Evolutionary conservation across 2,329 filamentous ascomycete genomes (phyloP).

Genomic region (Biscogniauxia mediterranea): DNA sequence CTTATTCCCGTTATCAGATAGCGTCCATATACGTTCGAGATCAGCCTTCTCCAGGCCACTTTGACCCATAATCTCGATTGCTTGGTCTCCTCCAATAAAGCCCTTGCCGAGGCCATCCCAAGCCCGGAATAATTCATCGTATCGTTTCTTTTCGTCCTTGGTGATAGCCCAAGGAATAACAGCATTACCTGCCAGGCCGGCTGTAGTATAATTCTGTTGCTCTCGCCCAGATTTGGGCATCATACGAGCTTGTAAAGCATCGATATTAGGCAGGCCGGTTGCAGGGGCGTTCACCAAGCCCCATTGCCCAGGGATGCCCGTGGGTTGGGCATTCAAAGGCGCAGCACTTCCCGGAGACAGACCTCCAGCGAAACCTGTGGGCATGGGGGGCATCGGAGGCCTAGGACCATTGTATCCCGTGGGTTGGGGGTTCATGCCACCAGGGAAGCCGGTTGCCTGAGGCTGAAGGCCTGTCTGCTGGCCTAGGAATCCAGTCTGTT

Average conservation of each 20-base stretch:
- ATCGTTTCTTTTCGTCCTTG: slow-evolving; percentile 96
- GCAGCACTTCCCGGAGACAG: slow-evolving; percentile 51
- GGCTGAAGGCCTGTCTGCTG: slow-evolving; percentile 60
- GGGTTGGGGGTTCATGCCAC: slow-evolving; percentile 60
- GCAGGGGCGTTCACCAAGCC: slow-evolving; percentile 95
- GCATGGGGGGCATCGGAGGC: slow-evolving; percentile 82
- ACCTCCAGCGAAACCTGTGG: slow-evolving; percentile 64
- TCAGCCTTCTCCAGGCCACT: slow-evolving; percentile 90
- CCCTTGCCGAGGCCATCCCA: slow-evolving; percentile 96
- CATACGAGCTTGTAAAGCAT: slow-evolving; percentile 87
- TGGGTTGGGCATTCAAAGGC: slow-evolving; percentile 87
- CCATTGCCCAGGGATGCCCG: slow-evolving; percentile 91
- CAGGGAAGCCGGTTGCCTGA: slow-evolving; percentile 70
- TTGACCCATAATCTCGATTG: slow-evolving; percentile 96
- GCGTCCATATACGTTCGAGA: slow-evolving; percentile 89
- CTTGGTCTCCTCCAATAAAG: slow-evolving; percentile 85
- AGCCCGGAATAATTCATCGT: slow-evolving; percentile 89
- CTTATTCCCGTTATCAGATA: slow-evolving; percentile 91
- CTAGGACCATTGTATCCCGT: slow-evolving; percentile 78
- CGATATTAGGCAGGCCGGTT: slow-evolving; percentile 87
- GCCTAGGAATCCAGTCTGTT: slow-evolving; percentile 55
- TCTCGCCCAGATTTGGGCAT: slow-evolving; percentile 97
- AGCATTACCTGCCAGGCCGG: slow-evolving; percentile 86
- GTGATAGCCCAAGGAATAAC: slow-evolving; percentile 98
- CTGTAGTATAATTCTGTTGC: slow-evolving; percentile 75